These are phyloP conservation scores for Nemania sp. DNA, from an alignment of 2,329 filamentous ascomycete genomes.

Conservation along the genomic window DNA sequence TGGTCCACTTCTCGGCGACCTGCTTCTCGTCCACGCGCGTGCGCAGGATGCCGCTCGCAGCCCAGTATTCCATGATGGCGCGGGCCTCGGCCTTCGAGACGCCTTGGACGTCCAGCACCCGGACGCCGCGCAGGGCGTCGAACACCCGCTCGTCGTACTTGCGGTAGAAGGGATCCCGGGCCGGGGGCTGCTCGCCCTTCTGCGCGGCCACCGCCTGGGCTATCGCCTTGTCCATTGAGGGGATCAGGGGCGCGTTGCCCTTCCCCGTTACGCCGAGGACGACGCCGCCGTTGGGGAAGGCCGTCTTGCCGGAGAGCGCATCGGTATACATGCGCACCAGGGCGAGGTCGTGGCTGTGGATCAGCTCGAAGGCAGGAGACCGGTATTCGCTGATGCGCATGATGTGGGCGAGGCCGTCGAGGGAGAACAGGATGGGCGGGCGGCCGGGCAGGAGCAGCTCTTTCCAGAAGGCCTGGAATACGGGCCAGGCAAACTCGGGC, in stretches of 20 bases:
- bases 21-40: conserved; percentile 69
- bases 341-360: conserved; percentile 85
- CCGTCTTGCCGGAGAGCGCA: conserved; percentile 64
- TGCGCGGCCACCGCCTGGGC: conserved; percentile 56
- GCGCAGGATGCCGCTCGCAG: conserved; percentile 78
- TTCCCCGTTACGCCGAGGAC: conserved; percentile 75
- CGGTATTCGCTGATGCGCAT: conserved; percentile 81
- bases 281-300: conserved; percentile 74
- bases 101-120: conserved; percentile 64
- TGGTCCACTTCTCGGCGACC: conserved; percentile 81
- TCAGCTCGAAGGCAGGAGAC: conserved; percentile 67
- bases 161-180: conserved; percentile 57
- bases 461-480: conserved; percentile 79
- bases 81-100: conserved; percentile 76
- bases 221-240: conserved; percentile 71
- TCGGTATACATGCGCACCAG: conserved; percentile 77
- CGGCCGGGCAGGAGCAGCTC: conserved; percentile 66
- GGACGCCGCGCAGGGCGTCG: conserved; percentile 54
- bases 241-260: conserved; percentile 68
- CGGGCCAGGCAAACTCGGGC: conserved; percentile 75
- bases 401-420: conserved; percentile 81
- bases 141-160: conserved; percentile 63
- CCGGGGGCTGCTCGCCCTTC: conserved; percentile 40
- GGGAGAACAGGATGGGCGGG: conserved; percentile 67
- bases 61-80: conserved; percentile 90